phyloP scores from a whole-genome alignment of 2,329 filamentous ascomycete species.

The Trematosphaeria pertusa region DNA sequence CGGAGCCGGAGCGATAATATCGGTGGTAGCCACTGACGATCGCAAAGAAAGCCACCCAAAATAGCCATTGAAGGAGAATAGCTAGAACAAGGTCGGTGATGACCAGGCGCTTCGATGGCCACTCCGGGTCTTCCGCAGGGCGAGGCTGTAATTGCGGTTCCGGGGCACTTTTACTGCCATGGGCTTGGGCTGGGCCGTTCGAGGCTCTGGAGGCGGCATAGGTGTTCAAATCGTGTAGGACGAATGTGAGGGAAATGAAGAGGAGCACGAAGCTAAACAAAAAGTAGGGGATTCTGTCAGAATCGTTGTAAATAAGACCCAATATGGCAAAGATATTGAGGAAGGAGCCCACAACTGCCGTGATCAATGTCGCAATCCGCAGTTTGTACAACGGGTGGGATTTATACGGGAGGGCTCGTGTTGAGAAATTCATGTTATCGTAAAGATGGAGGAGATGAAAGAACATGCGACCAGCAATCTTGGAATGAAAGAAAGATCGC shows the following conservation, averaged over 20 bases:
- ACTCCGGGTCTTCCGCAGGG: not conserved
- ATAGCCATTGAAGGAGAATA: conserved; percentile 15
- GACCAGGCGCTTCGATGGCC: conserved; percentile 13
- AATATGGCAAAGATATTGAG: conserved; percentile 11
- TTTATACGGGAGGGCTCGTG: conserved; percentile 10
- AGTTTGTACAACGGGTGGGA: conserved; percentile 19
- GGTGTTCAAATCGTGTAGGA: conserved; percentile 10
- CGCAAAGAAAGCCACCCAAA: conserved; percentile 8
- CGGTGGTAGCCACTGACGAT: conserved; percentile 1
- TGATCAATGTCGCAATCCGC: conserved; percentile 6
- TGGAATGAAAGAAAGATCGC: too few relatives aligned
- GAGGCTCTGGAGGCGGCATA: conserved; percentile 7
- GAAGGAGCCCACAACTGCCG: conserved; percentile 6
- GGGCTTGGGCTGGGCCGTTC: not conserved
- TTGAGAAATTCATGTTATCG: not conserved
- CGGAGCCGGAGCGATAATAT: conserved; percentile 5
- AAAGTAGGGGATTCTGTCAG: conserved; percentile 7
- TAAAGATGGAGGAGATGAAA: not conserved
- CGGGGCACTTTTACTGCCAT: not conserved
- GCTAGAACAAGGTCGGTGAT: conserved; percentile 16
- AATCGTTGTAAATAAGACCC: not conserved
- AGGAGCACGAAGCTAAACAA: conserved; percentile 9
- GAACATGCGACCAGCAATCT: not conserved
- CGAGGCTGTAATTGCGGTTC: not conserved
- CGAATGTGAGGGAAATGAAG: conserved; percentile 2